phyloP scores from a whole-genome alignment of 2,329 filamentous ascomycete species.

The Tricladium varicosporioides region DNA sequence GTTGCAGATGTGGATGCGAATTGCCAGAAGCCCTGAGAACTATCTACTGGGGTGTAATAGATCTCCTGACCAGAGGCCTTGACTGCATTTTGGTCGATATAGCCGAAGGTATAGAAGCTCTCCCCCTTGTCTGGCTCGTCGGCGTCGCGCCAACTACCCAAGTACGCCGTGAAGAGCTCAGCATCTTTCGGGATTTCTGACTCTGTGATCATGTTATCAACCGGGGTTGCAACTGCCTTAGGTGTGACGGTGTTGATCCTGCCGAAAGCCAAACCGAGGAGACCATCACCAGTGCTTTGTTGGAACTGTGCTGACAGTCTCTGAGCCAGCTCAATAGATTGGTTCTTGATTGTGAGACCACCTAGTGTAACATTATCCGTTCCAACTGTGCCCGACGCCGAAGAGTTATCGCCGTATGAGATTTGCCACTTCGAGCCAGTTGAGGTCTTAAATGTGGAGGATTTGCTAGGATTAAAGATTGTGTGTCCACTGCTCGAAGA shows the following conservation, averaged over 20 bases:
- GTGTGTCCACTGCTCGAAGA: slow-evolving; percentile 42
- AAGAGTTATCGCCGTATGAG: slow-evolving; percentile 66
- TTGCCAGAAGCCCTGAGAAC: slow-evolving; percentile 66
- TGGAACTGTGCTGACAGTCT: slow-evolving; percentile 57
- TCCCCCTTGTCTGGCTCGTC: slow-evolving; percentile 38
- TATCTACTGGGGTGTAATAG: slow-evolving; percentile 61
- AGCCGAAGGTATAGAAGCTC: slow-evolving; percentile 73
- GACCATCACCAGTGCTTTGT: slow-evolving; percentile 56
- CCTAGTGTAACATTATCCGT: slow-evolving; percentile 62
- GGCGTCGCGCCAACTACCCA: slow-evolving; percentile 53
- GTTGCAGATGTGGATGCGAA: slow-evolving; percentile 56
- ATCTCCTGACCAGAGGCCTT: slow-evolving; percentile 52
- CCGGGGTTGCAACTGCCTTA: slow-evolving; percentile 55
- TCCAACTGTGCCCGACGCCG: slow-evolving; percentile 62
- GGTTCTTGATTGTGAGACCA: slow-evolving; percentile 57
- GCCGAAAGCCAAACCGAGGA: slow-evolving; percentile 65
- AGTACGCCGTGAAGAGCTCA: slow-evolving; percentile 57
- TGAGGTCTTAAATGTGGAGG: slow-evolving; percentile 54
- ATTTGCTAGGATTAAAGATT: slow-evolving; percentile 60
- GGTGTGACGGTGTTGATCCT: slow-evolving; percentile 62
- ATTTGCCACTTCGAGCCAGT: slow-evolving; percentile 59
- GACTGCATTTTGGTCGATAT: slow-evolving; percentile 63
- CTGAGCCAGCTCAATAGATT: slow-evolving; percentile 64
- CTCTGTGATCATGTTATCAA: slow-evolving; percentile 67
- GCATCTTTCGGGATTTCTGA: slow-evolving; percentile 46